phyloP scores from a whole-genome alignment of 768 basidiomycete genomes.

The Mycena haematopus region DNA sequence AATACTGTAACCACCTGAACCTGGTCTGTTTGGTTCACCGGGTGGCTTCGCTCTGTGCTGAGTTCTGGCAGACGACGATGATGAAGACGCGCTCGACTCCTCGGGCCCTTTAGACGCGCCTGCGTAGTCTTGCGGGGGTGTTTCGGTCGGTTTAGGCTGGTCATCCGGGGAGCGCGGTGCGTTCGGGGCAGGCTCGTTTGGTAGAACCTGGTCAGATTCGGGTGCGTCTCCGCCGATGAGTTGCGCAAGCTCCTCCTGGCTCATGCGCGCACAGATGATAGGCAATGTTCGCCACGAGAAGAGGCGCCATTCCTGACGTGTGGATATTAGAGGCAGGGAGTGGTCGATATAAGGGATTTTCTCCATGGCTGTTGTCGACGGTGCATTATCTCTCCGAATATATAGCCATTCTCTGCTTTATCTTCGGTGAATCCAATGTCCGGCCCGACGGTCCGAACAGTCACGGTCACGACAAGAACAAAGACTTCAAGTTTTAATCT shows the following conservation, averaged over 20 bases:
- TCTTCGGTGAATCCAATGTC: not conserved
- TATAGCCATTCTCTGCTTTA: not conserved
- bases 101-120: not conserved
- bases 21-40: constrained; percentile 4
- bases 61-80: not conserved
- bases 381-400: not conserved
- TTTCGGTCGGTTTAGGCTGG: not conserved
- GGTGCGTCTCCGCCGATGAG: not conserved
- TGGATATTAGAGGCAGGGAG: not conserved
- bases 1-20: not conserved
- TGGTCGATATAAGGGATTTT: not conserved
- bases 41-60: not conserved
- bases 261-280: not conserved
- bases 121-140: not conserved
- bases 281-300: not conserved
- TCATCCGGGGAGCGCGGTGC: not conserved
- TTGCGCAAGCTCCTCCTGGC: not conserved
- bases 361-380: not conserved
- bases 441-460: not conserved
- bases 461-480: not conserved
- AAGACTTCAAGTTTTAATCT: not conserved
- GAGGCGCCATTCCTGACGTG: not conserved
- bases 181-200: not conserved
- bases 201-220: no score
- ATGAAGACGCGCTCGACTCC: not conserved